These are phyloP conservation scores for Arbutus unedo DNA, from an alignment of 148 eudicot species.

Conservation along the genomic window DNA sequence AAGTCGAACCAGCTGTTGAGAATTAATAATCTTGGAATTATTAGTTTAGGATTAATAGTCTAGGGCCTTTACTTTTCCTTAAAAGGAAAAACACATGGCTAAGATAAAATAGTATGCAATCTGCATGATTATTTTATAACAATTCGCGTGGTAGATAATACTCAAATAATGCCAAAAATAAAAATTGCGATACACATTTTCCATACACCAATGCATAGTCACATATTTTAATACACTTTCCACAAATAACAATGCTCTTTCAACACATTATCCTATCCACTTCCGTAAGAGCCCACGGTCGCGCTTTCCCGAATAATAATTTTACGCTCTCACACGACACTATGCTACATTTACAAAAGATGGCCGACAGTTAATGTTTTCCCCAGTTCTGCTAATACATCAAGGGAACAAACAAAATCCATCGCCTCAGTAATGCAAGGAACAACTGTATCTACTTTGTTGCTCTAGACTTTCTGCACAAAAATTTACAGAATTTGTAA, in stretches of 20 bases:
- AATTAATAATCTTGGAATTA: no score
- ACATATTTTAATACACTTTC: not conserved
- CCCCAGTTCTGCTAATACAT: not conserved
- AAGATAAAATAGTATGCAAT: not conserved
- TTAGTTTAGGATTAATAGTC: no score
- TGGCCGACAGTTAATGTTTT: not conserved
- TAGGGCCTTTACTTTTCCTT: no score
- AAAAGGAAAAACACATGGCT: not conserved
- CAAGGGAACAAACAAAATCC: not conserved
- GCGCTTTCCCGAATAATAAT: not conserved
- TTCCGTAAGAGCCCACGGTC: not conserved
- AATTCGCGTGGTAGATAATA: not conserved
- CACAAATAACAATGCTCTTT: not conserved
- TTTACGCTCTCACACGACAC: not conserved
- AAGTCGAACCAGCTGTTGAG: no score
- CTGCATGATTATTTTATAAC: no score
- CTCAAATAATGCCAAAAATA: not conserved
- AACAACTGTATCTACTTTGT: not conserved
- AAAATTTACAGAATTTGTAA: not conserved
- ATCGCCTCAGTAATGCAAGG: not conserved
- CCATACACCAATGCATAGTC: not conserved
- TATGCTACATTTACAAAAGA: not conserved
- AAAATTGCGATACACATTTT: not conserved
- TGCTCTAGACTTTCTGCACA: not conserved
- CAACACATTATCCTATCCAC: not conserved